Conservation (phyloP, 257 asterid genomes). For the Craterostigma plantagineum region DNA sequence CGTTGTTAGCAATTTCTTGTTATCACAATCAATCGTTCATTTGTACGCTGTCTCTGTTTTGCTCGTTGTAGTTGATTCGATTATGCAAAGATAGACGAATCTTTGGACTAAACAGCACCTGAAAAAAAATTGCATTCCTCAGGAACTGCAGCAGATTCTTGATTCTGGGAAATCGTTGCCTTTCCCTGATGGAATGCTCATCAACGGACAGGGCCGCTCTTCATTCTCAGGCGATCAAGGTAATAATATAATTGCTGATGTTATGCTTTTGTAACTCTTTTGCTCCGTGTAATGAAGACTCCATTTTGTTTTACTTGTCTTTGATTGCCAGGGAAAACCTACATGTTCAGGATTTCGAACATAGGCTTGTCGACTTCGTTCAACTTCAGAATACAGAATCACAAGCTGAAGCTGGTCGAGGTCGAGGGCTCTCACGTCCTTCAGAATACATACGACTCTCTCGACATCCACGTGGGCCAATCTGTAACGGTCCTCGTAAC, state of each 20-base stretch:
- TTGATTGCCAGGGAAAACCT: constrained; percentile 48
- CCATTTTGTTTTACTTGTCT: constrained; percentile 1
- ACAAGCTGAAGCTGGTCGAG: constrained; percentile 72
- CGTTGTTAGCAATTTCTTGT: too few species aligned
- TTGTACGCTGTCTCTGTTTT: too few species aligned
- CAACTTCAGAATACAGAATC: constrained; percentile 86
- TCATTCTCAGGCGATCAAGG: constrained; percentile 71
- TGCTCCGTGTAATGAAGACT: too few species aligned
- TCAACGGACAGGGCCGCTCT: constrained; percentile 45
- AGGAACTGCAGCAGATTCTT: constrained; percentile 55
- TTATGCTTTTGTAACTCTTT: not conserved
- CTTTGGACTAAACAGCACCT: not conserved
- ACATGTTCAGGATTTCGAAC: constrained; percentile 82
- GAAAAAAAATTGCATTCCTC: constrained; percentile 6
- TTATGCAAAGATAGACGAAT: too few species aligned
- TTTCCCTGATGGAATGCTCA: constrained; percentile 65
- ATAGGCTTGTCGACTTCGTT: constrained; percentile 51
- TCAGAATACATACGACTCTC: constrained; percentile 53
- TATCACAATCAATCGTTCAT: too few species aligned
- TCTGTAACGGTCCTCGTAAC: constrained; percentile 59
- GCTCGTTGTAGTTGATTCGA: too few species aligned
- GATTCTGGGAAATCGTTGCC: constrained; percentile 74
- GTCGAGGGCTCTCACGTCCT: constrained; percentile 86
- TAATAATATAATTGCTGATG: constrained; percentile 5
- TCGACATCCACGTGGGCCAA: constrained; percentile 83